These are phyloP conservation scores for Polysphondylium violaceum DNA, from an alignment of 78 protist species.

Conservation along the genomic window DNA sequence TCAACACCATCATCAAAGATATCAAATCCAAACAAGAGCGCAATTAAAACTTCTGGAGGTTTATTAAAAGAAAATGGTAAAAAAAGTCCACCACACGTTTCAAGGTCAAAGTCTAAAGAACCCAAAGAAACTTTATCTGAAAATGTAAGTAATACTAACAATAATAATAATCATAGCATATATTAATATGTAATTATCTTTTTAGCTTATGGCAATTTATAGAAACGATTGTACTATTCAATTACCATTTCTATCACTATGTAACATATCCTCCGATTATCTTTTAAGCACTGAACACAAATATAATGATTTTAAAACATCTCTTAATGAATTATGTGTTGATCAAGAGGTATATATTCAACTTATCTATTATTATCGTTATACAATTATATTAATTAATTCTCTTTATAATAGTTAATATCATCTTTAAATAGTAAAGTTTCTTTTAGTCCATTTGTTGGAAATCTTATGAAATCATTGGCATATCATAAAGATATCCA, in stretches of 20 bases:
- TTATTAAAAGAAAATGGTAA: not conserved
- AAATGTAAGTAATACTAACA: slow-evolving; percentile 20
- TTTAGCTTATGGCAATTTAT: slow-evolving; percentile 43
- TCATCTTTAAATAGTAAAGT: slow-evolving; percentile 36
- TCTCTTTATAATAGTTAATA: not conserved
- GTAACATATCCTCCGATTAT: slow-evolving; percentile 36
- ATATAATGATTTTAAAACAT: slow-evolving; percentile 43
- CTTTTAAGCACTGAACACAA: slow-evolving; percentile 33
- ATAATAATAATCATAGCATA: not conserved
- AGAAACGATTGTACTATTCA: slow-evolving; percentile 76
- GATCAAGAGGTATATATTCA: slow-evolving; percentile 30
- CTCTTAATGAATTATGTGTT: slow-evolving; percentile 56
- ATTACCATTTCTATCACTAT: slow-evolving; percentile 64
- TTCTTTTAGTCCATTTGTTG: slow-evolving; percentile 41
- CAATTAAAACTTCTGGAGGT: slow-evolving; percentile 8
- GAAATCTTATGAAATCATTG: slow-evolving; percentile 54
- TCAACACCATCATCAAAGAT: slow-evolving; percentile 17
- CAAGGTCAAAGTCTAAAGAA: slow-evolving; percentile 47
- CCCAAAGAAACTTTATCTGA: slow-evolving; percentile 71
- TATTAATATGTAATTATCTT: not conserved
- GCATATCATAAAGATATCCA: slow-evolving; percentile 63
- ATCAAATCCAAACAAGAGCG: not conserved
- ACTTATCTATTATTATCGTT: not conserved
- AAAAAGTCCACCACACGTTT: not conserved
- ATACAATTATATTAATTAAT: not conserved